phyloP scores from a whole-genome alignment of 2,329 filamentous ascomycete species.

The Ophiostoma sp. region DNA sequence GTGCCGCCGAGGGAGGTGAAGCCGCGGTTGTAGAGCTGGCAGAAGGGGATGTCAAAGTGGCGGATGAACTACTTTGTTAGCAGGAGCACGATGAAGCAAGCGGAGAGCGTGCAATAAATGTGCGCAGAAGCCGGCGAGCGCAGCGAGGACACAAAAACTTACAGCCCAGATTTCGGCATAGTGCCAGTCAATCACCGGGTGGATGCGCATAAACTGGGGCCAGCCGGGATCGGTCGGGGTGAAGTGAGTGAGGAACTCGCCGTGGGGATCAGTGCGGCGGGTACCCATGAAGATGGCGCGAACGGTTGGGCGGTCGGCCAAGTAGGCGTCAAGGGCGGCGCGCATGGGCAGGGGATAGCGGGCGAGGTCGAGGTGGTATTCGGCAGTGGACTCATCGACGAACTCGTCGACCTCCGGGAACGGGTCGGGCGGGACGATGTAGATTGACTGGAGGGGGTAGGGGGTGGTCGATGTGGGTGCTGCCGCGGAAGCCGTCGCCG shows the following conservation, averaged over 20 bases:
- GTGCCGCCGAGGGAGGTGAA: slow-evolving; percentile 78
- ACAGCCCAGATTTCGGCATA: slow-evolving; percentile 94
- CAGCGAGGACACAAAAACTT: slow-evolving; percentile 33
- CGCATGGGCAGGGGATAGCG: slow-evolving; percentile 80
- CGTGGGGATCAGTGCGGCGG: slow-evolving; percentile 87
- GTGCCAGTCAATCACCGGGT: slow-evolving; percentile 97
- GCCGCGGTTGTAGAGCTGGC: slow-evolving; percentile 73
- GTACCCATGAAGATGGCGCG: slow-evolving; percentile 86
- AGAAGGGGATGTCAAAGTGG: slow-evolving; percentile 78
- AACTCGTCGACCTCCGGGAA: slow-evolving; percentile 87
- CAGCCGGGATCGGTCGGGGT: slow-evolving; percentile 85
- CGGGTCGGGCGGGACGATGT: slow-evolving; percentile 81
- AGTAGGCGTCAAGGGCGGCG: slow-evolving; percentile 74
- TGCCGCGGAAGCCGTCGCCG: not conserved
- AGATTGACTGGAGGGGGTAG: slow-evolving; percentile 70
- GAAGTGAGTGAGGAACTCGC: slow-evolving; percentile 75
- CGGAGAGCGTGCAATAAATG: not conserved
- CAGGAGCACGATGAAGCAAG: not conserved
- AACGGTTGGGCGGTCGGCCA: slow-evolving; percentile 63
- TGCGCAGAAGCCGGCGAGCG: not conserved
- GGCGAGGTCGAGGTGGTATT: slow-evolving; percentile 74
- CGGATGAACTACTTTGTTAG: slow-evolving; percentile 65
- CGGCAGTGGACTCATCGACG: slow-evolving; percentile 62
- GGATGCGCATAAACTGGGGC: slow-evolving; percentile 89
- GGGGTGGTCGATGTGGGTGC: slow-evolving; percentile 39